Percentiles rank a stretch among this genome's conserved stretches.
Conservation (phyloP, 371 early-diverging fungal genomes). For the Rhizopus delemar region DNA sequence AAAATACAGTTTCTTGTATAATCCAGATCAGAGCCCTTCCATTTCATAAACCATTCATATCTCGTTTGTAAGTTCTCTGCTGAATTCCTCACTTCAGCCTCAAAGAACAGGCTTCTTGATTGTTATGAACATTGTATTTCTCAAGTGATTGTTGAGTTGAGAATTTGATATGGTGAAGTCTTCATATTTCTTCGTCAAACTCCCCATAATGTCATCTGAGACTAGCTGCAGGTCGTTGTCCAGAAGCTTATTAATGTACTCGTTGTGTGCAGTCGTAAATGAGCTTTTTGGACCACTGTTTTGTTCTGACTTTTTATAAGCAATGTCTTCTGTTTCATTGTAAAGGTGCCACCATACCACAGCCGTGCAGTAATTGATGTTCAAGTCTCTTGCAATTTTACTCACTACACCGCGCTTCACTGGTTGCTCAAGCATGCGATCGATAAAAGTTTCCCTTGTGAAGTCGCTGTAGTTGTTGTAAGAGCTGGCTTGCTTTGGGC, state of each 20-base stretch:
- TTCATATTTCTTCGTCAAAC: conserved; percentile 8
- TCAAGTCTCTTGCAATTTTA: conserved; percentile 12
- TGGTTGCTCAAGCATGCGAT: conserved; percentile 13
- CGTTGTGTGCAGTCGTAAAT: background rate
- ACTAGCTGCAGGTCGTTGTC: conserved; percentile 2
- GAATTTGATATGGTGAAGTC: conserved; percentile 14
- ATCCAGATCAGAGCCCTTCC: conserved; percentile 11
- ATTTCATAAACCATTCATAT: conserved; percentile 23
- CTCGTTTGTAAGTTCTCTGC: conserved; percentile 14
- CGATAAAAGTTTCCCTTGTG: conserved; percentile 14
- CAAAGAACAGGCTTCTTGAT: conserved; percentile 12
- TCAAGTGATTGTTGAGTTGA: conserved; percentile 10
- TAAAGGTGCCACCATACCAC: conserved; percentile 7
- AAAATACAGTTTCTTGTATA: conserved; percentile 14
- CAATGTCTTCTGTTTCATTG: background rate
- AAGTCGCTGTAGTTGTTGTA: conserved; percentile 13
- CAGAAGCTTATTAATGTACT: background rate
- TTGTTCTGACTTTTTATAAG: conserved; percentile 13
- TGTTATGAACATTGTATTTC: conserved; percentile 14
- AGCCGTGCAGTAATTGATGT: conserved; percentile 5
- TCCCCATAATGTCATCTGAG: background rate
- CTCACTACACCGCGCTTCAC: conserved; percentile 8
- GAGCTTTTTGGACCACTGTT: conserved; percentile 13
- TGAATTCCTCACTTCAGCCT: conserved; percentile 12
- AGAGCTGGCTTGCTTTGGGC: background rate